Evolutionary conservation across 495 filamentous ascomycete genomes (phyloP), one percentile per base, ranked within the genome.

Genomic region (Aspergillus steynii): DNA sequence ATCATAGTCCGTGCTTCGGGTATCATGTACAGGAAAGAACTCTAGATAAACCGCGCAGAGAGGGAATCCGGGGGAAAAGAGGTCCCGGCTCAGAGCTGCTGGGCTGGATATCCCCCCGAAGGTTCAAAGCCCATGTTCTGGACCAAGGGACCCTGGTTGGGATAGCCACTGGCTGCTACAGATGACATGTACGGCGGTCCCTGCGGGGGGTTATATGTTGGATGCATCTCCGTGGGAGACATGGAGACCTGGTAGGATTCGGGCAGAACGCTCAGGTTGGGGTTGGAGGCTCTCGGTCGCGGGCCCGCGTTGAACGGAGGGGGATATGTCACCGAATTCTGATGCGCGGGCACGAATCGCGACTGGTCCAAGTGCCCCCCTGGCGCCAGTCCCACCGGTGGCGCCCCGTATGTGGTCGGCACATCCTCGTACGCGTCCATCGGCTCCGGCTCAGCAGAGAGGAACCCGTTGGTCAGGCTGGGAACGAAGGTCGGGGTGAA

Each of bases 291-390:
- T 34, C 60, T 65, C 6, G 61, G 54, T 45, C 70, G 60, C 31
- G 67, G 70, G 37, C 70, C 63, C 26, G 74, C 55, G 57, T 76
- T 75, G 56, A 62, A 78, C 12, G 71, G 71, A n/a, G 72, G 74
- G 52, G 76, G 76, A 52, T 79, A 79, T 52, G 75, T 71, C 59
- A 73, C 70, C 20, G 74, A 74, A 56, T 64, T 70, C 60, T 71
- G 71, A 66, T 74, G 75, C 59, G 71, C 61, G 53, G 58, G 29
- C 55, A 61, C 62, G 53, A 62, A 50, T 60, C 53, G 61, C 29
- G 56, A 50, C 51, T 61, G 63, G 29, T 62, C 60, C 32, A 42
- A 59, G 5, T 34, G 25, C 15, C 51, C 52, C 58, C 58, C 67
- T 51, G 55, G 55, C 53, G 49, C 42, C 34, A 68, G 50, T 15